These are phyloP conservation scores for Litchi chinensis DNA, from an alignment of 345 rosid genomes.

Conservation along the genomic window DNA sequence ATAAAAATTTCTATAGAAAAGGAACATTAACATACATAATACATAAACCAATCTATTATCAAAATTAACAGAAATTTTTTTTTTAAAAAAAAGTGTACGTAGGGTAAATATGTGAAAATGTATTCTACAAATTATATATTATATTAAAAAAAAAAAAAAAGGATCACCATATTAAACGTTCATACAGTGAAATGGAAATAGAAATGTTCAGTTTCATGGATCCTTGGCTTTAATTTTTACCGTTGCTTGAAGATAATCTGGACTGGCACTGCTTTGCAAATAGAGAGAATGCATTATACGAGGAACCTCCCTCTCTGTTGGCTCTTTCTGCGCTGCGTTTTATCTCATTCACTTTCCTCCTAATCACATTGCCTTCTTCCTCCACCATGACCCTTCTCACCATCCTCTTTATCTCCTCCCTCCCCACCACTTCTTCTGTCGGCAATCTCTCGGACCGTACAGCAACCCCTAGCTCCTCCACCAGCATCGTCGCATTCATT, in stretches of 20 bases:
- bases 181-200: too few relatives aligned
- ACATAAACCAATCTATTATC: too few relatives aligned
- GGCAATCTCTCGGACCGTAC: conserved; percentile 31
- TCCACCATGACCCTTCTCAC: conserved; percentile 51
- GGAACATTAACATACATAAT: too few relatives aligned
- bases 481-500: conserved; percentile 51
- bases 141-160: too few relatives aligned
- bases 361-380: conserved; percentile 42
- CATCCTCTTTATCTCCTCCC: conserved; percentile 46
- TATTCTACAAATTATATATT: too few relatives aligned
- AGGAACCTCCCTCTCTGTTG: conserved; percentile 36
- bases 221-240: too few relatives aligned
- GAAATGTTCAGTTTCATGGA: too few relatives aligned
- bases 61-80: too few relatives aligned
- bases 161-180: too few relatives aligned
- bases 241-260: background rate
- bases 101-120: too few relatives aligned
- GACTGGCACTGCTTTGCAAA: background rate
- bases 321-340: conserved; percentile 35
- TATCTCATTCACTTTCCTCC: conserved; percentile 40
- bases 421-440: conserved; percentile 27
- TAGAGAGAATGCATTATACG: conserved; percentile 27
- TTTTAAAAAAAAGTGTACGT: too few relatives aligned
- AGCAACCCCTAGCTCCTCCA: conserved; percentile 51
- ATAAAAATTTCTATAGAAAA: too few relatives aligned